A percentile compares a stretch with the other conserved stretches of the same genome.
Conservation (phyloP, 2,329 filamentous ascomycete species). For the Domatiomyces globalis region DNA sequence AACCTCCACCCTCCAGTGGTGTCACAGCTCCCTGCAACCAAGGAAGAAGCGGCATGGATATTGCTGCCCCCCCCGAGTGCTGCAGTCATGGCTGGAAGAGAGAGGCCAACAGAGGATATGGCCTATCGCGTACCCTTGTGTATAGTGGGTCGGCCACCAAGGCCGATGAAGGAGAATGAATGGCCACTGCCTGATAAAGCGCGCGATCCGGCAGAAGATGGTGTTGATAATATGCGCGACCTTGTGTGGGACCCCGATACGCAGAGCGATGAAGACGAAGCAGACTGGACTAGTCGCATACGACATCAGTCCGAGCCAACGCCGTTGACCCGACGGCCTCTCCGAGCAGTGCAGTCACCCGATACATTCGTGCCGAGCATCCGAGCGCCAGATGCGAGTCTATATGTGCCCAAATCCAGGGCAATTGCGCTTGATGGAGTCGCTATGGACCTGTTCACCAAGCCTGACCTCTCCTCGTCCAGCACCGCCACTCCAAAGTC, state of each 20-base stretch:
- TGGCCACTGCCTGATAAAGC: conserved; percentile 1
- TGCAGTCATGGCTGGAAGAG: conserved; percentile 79
- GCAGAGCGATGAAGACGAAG: background rate
- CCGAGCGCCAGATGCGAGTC: background rate
- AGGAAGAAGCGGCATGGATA: conserved; percentile 74
- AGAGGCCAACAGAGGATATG: conserved; percentile 26
- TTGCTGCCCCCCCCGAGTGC: conserved; percentile 79
- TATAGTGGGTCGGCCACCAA: conserved; percentile 10
- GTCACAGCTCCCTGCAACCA: conserved; percentile 55
- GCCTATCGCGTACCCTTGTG: conserved; percentile 13
- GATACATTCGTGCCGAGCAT: background rate
- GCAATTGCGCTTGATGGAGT: background rate
- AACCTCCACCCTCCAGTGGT: conserved; percentile 77
- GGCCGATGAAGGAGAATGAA: background rate
- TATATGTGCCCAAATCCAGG: background rate
- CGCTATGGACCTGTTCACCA: background rate
- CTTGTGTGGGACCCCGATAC: background rate
- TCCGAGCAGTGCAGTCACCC: background rate
- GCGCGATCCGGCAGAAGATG: conserved; percentile 4
- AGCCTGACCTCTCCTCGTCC: background rate
- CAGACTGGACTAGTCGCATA: background rate
- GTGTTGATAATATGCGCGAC: conserved; percentile 1
- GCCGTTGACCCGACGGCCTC: background rate
- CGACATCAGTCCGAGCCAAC: background rate
- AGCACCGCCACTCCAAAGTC: conserved; percentile 1